Conservation (phyloP, 1,284 basidiomycete genomes). For the Microbotryum saponariae region DNA sequence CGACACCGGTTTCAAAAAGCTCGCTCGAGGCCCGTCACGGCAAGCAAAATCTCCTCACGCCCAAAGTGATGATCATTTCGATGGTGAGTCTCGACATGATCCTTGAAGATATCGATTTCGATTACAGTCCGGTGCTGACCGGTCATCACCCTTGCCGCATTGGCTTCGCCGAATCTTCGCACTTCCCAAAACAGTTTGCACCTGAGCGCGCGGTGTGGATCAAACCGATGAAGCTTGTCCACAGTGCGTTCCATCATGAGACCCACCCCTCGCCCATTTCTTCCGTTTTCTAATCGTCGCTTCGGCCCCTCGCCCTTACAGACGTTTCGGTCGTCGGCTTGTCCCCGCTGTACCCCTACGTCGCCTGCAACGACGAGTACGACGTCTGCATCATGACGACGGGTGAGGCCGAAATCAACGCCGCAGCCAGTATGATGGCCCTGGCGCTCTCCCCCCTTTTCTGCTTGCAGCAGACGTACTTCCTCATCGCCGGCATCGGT, state of each 20-base stretch:
- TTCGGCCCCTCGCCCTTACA: not conserved
- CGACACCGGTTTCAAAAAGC: not conserved
- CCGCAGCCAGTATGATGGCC: conserved; percentile 44
- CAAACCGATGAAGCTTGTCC: conserved; percentile 37
- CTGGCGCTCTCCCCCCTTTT: conserved; percentile 43
- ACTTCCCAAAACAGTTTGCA: conserved; percentile 35
- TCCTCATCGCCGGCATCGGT: conserved; percentile 48
- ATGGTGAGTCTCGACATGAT: conserved; percentile 6
- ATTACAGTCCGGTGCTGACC: not conserved
- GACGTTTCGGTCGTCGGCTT: conserved; percentile 45
- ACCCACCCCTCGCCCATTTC: conserved; percentile 1
- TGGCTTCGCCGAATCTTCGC: not conserved
- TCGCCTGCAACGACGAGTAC: conserved; percentile 44
- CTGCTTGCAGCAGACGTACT: conserved; percentile 48
- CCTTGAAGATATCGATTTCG: conserved; percentile 4
- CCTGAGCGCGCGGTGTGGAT: conserved; percentile 41
- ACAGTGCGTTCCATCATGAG: conserved; percentile 25
- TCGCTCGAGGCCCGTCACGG: not conserved
- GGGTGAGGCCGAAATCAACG: conserved; percentile 49
- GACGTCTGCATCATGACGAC: conserved; percentile 45
- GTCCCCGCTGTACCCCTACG: conserved; percentile 46
- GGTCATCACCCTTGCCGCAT: not conserved
- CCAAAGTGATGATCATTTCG: conserved; percentile 38
- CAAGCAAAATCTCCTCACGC: conserved; percentile 16
- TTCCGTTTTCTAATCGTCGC: too few species aligned